Conservation (phyloP, 2,329 filamentous ascomycete species). For the Ascochyta rabiei region DNA sequence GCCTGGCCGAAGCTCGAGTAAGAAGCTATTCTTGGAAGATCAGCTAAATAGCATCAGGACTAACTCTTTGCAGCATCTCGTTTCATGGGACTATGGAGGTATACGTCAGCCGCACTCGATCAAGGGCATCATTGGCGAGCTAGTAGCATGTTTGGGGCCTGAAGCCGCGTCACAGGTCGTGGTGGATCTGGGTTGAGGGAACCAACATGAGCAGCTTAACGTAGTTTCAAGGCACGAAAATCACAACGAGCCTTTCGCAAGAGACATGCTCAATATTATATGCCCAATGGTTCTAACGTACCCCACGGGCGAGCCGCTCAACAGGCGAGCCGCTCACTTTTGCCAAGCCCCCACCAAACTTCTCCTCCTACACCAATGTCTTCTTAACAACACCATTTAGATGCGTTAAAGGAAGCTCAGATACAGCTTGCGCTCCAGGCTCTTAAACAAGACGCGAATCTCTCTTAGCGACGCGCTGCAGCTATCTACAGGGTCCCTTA, state of each 20-base stretch:
- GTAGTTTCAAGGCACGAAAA: background rate
- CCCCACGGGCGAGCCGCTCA: too few species aligned
- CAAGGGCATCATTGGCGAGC: conserved; percentile 69
- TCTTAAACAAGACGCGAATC: too few species aligned
- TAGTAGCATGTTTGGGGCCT: conserved; percentile 69
- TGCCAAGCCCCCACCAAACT: too few species aligned
- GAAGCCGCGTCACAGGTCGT: conserved; percentile 64
- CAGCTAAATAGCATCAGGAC: conserved; percentile 44
- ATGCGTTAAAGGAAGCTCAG: too few species aligned
- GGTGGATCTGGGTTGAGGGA: conserved; percentile 58
- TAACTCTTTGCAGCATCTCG: conserved; percentile 57
- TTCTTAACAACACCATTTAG: too few species aligned
- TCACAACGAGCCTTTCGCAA: background rate
- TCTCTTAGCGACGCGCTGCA: too few species aligned
- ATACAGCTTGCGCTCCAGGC: too few species aligned
- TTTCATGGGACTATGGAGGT: conserved; percentile 63
- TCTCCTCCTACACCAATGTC: too few species aligned
- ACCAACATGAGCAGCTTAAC: background rate
- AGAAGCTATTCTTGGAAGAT: conserved; percentile 27
- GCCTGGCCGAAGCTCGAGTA: conserved; percentile 44
- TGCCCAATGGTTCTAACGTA: too few species aligned
- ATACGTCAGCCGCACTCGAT: conserved; percentile 59
- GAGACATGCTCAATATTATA: background rate
- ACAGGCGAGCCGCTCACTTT: too few species aligned
- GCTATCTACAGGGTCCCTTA: too few species aligned